Percentiles rank a stretch among this genome's conserved stretches.
Conservation (phyloP, 331 rosid species). For the Spiraea crenata region DNA sequence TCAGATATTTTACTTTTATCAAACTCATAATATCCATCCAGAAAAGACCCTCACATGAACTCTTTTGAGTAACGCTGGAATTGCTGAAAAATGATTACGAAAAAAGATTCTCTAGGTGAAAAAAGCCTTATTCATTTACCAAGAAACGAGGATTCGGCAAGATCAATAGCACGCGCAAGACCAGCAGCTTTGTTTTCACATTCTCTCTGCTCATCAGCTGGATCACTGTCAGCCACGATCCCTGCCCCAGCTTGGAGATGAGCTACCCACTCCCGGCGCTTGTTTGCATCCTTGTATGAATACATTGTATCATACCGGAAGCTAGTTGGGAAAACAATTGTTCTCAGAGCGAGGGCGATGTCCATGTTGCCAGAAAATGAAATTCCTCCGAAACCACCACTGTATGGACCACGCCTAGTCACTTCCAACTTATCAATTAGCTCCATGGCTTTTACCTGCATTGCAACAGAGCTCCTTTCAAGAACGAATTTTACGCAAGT, state of each 20-base stretch:
- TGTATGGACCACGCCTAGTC: slow-evolving; percentile 87
- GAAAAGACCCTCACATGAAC: not conserved
- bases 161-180: slow-evolving; percentile 89
- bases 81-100: not conserved
- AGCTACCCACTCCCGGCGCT: slow-evolving; percentile 88
- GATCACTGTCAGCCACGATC: slow-evolving; percentile 90
- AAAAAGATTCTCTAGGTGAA: not conserved
- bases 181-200: slow-evolving; percentile 97
- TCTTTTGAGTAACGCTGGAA: not conserved
- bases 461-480: slow-evolving; percentile 19
- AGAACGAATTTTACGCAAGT: slow-evolving; percentile 8
- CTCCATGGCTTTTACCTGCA: slow-evolving; percentile 97
- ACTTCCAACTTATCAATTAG: slow-evolving; percentile 88
- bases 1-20: not conserved
- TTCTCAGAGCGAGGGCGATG: slow-evolving; percentile 84
- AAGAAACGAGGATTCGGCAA: slow-evolving; percentile 85
- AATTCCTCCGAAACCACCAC: slow-evolving; percentile 93
- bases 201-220: slow-evolving; percentile 86
- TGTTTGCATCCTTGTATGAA: slow-evolving; percentile 72
- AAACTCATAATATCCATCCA: not conserved
- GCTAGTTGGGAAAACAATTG: slow-evolving; percentile 79
- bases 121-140: slow-evolving; percentile 28
- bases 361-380: slow-evolving; percentile 85
- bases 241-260: slow-evolving; percentile 96
- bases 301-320: slow-evolving; percentile 79